Conservation (phyloP, 148 eudicot species). For the Hydrangea macrophylla region DNA sequence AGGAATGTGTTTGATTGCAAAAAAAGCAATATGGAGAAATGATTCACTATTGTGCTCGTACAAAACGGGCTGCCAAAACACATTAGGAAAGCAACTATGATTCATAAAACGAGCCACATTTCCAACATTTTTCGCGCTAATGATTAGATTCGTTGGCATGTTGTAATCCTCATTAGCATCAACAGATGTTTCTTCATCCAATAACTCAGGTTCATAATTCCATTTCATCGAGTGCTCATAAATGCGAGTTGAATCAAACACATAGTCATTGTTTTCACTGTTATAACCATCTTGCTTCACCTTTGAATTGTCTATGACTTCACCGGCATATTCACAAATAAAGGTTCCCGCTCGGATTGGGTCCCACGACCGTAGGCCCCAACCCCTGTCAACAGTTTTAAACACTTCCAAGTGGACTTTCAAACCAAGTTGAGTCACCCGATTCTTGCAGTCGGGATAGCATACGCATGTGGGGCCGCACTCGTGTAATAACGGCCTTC, state of each 20-base stretch:
- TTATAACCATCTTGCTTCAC: neutral
- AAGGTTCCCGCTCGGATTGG: conserved; percentile 35
- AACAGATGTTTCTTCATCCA: conserved; percentile 9
- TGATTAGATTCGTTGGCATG: conserved; percentile 13
- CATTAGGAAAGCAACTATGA: conserved; percentile 27
- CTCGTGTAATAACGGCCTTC: conserved; percentile 18
- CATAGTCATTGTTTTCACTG: conserved; percentile 8
- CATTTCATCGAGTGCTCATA: conserved; percentile 9
- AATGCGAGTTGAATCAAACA: conserved; percentile 14
- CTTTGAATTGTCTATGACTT: conserved; percentile 5
- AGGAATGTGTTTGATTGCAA: conserved; percentile 16
- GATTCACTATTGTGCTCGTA: conserved; percentile 11
- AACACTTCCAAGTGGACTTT: conserved; percentile 19
- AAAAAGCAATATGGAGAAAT: conserved; percentile 17
- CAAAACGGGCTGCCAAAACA: conserved; percentile 16
- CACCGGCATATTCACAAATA: conserved; percentile 41
- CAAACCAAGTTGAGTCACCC: conserved; percentile 17
- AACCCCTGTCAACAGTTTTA: conserved; percentile 22
- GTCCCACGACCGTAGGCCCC: conserved; percentile 39
- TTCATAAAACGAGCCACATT: conserved; percentile 28
- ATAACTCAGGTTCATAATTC: conserved; percentile 9
- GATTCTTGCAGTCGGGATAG: conserved; percentile 12
- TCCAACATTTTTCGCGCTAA: conserved; percentile 20
- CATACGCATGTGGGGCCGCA: conserved; percentile 25
- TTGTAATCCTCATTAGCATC: conserved; percentile 6